These are phyloP conservation scores for Begonia masoniana DNA, from an alignment of 306 rosid genomes.

Conservation along the genomic window DNA sequence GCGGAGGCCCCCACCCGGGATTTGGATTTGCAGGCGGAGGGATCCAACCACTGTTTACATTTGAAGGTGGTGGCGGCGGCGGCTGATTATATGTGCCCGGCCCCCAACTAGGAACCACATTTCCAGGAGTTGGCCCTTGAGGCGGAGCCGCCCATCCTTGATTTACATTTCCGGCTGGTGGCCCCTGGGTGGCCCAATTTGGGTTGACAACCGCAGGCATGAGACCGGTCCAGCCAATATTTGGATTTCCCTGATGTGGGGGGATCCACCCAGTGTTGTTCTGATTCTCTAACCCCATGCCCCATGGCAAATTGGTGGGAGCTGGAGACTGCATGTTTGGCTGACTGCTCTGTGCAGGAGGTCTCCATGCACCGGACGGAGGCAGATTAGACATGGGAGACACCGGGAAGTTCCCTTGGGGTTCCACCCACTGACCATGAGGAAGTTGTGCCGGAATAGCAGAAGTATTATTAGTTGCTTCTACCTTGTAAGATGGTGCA, in stretches of 20 bases:
- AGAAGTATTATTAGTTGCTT: conserved; percentile 28
- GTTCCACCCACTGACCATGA: conserved; percentile 51
- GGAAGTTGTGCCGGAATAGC: conserved; percentile 41
- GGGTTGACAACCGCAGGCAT: conserved; percentile 40
- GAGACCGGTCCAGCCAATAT: conserved; percentile 48
- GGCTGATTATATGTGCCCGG: conserved; percentile 58
- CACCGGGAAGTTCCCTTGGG: conserved; percentile 29
- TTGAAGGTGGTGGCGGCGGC: conserved; percentile 33
- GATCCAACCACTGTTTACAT: conserved; percentile 47
- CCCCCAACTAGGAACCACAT: conserved; percentile 38
- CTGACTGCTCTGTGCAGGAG: conserved; percentile 44
- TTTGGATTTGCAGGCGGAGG: conserved; percentile 40
- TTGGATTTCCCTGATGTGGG: conserved; percentile 48
- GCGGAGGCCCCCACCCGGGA: conserved; percentile 47
- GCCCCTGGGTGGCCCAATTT: conserved; percentile 48
- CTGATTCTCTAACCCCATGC: conserved; percentile 34
- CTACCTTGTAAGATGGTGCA: conserved; percentile 34
- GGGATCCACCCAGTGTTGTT: conserved; percentile 44
- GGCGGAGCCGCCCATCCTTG: conserved; percentile 62
- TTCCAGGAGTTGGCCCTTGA: conserved; percentile 43
- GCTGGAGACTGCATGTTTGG: conserved; percentile 39
- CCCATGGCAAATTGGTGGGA: conserved; percentile 46
- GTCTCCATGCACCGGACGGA: conserved; percentile 61
- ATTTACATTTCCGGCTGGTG: conserved; percentile 44
- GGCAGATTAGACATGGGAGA: conserved; percentile 29